A percentile compares a stretch with the other conserved stretches of the same genome.
Evolutionary conservation across 176 grass and related monocot genomes (phyloP).

Genomic region (Pontederia crassipes): DNA sequence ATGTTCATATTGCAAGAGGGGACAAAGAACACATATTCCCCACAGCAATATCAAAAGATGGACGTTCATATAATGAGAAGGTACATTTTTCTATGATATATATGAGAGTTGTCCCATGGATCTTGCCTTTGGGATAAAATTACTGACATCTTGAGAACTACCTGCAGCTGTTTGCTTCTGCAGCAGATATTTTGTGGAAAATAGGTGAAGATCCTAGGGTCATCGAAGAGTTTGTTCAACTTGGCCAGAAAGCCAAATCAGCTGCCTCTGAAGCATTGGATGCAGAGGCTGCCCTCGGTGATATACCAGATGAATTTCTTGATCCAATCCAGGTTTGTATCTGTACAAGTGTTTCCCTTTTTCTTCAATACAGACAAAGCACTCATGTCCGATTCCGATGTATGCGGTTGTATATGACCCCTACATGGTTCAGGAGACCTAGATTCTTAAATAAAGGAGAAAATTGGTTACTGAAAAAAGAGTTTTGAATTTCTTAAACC

Average conservation of each 20-base stretch:
- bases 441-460: no score
- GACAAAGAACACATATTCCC: constrained; percentile 78
- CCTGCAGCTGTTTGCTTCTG: constrained; percentile 75
- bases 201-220: constrained; percentile 67
- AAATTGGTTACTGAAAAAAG: no score
- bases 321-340: constrained; percentile 87
- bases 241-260: constrained; percentile 56
- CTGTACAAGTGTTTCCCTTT: not conserved
- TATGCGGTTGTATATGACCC: no score
- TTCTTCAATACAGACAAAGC: no score
- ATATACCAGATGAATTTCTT: constrained; percentile 97
- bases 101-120: not conserved
- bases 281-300: constrained; percentile 78
- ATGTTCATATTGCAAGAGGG: constrained; percentile 94
- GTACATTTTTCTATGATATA: constrained; percentile 17
- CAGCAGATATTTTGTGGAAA: constrained; percentile 76
- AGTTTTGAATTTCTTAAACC: no score
- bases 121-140: not conserved
- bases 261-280: constrained; percentile 91
- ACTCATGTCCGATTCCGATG: no score
- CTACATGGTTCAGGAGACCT: no score
- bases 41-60: constrained; percentile 87
- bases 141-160: constrained; percentile 4
- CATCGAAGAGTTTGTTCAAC: constrained; percentile 70
- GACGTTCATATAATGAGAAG: constrained; percentile 80